Evolutionary conservation across 805 yeast genomes (phyloP).

Genomic region (Ogataea populi-albae): DNA sequence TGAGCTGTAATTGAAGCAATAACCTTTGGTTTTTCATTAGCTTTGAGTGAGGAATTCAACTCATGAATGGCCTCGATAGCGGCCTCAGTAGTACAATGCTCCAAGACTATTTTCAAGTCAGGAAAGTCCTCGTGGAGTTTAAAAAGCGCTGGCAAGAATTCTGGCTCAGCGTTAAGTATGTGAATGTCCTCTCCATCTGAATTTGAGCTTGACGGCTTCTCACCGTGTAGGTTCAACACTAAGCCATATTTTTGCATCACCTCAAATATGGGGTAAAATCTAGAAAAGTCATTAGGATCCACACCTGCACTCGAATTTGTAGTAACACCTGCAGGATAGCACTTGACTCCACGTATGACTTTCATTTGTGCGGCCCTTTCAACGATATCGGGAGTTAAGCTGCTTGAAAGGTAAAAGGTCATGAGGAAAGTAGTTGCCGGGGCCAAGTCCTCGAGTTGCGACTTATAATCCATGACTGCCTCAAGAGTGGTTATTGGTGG

Average conservation of each 20-base stretch:
- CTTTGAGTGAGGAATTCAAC: conserved; percentile 48
- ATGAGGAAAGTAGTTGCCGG: conserved; percentile 86
- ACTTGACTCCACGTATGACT: conserved; percentile 83
- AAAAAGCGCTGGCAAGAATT: conserved; percentile 82
- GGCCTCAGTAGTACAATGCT: conserved; percentile 90
- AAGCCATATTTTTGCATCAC: conserved; percentile 79
- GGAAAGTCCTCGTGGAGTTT: conserved; percentile 84
- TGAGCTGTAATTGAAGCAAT: conserved; percentile 97
- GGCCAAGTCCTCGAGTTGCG: conserved; percentile 57
- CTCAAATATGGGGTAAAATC: conserved; percentile 83
- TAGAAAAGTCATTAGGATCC: conserved; percentile 85
- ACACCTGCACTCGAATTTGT: conserved; percentile 93
- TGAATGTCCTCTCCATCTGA: conserved; percentile 57
- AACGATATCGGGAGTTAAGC: conserved; percentile 82
- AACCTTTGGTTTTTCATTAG: conserved; percentile 48
- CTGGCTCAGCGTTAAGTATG: conserved; percentile 90
- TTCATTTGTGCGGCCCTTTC: conserved; percentile 69
- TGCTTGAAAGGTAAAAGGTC: conserved; percentile 80
- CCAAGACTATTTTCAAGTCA: conserved; percentile 77
- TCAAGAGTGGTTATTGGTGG: conserved; percentile 87
- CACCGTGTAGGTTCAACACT: conserved; percentile 92
- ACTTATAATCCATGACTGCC: conserved; percentile 67
- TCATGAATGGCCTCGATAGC: conserved; percentile 76
- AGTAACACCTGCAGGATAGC: conserved; percentile 99
- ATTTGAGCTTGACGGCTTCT: conserved; percentile 64